Percentiles rank a stretch among this genome's conserved stretches.
phyloP scores from a whole-genome alignment of 768 basidiomycete species.

The Tulasnella sp. region DNA sequence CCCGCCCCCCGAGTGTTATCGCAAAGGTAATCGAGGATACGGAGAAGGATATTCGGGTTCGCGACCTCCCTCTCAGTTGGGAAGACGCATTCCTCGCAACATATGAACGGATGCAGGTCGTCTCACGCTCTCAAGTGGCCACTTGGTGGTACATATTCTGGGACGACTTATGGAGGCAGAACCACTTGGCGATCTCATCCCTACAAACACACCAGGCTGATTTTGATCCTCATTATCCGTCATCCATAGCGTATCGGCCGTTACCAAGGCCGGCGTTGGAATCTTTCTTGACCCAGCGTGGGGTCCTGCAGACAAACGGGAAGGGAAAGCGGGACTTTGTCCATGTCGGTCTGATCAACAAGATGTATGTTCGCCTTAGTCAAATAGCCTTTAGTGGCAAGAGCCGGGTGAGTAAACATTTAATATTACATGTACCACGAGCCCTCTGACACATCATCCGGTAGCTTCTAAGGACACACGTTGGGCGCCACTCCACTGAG shows the following conservation, averaged over 20 bases:
- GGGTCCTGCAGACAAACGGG: slow-evolving; percentile 40
- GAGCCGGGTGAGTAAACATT: slow-evolving; percentile 34
- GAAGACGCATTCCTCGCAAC: slow-evolving; percentile 39
- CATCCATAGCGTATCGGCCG: slow-evolving; percentile 63
- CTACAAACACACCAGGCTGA: slow-evolving; percentile 41
- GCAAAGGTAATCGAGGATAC: slow-evolving; percentile 36
- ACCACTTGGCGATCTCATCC: slow-evolving; percentile 44
- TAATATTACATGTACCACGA: neutral
- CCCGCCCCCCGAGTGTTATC: slow-evolving; percentile 37
- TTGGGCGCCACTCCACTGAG: slow-evolving; percentile 40
- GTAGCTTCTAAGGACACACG: slow-evolving; percentile 53
- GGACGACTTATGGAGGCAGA: slow-evolving; percentile 71
- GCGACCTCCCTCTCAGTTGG: slow-evolving; percentile 38
- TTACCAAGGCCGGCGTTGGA: slow-evolving; percentile 55
- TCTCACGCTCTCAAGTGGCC: slow-evolving; percentile 38
- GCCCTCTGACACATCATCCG: neutral
- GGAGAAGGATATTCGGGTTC: slow-evolving; percentile 48
- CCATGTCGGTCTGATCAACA: slow-evolving; percentile 58
- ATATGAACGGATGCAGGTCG: slow-evolving; percentile 43
- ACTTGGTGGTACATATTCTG: slow-evolving; percentile 78
- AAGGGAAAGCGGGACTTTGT: slow-evolving; percentile 39
- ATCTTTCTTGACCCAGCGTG: slow-evolving; percentile 50
- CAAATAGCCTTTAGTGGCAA: slow-evolving; percentile 51
- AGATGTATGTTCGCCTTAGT: slow-evolving; percentile 59
- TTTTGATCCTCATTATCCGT: slow-evolving; percentile 62